Percentiles rank a stretch among this genome's conserved stretches.
Evolutionary conservation across 2,329 filamentous ascomycete genomes (phyloP).

Genomic region (Fusarium euwallaceae): DNA sequence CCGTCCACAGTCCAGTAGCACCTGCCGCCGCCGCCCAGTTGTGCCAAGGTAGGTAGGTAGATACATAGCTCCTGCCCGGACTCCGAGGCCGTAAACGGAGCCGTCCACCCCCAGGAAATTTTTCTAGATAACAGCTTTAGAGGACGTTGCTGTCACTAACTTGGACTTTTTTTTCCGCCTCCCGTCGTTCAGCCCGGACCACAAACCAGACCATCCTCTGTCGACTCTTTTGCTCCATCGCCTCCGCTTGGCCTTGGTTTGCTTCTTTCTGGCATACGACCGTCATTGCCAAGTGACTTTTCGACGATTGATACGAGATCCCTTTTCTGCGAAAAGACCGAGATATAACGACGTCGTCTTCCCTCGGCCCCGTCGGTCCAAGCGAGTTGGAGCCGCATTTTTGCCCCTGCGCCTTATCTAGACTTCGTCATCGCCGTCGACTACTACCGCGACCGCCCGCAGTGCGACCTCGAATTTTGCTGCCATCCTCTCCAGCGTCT

Average conservation of each 20-base stretch:
- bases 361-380: conserved; percentile 28
- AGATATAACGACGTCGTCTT: conserved; percentile 13
- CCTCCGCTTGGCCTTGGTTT: conserved; percentile 30
- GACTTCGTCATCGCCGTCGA: conserved; percentile 36
- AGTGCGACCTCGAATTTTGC: conserved; percentile 18
- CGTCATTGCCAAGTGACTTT: neutral
- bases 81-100: conserved; percentile 57
- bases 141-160: conserved; percentile 11
- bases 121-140: conserved; percentile 46
- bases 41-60: conserved; percentile 1
- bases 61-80: conserved; percentile 42
- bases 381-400: conserved; percentile 34
- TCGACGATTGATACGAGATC: neutral
- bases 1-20: conserved; percentile 2
- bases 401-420: conserved; percentile 39
- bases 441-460: conserved; percentile 19
- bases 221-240: conserved; percentile 38
- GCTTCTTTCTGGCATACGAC: conserved; percentile 21
- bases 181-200: conserved; percentile 10
- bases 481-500: neutral
- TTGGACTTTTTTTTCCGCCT: conserved; percentile 37
- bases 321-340: neutral
- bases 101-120: conserved; percentile 49
- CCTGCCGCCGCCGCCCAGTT: neutral
- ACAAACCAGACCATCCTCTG: conserved; percentile 23